Evolutionary conservation across 2,329 filamentous ascomycete species (phyloP), one percentile per base, ranked within the genome.

Genomic region (Fusarium setosum): DNA sequence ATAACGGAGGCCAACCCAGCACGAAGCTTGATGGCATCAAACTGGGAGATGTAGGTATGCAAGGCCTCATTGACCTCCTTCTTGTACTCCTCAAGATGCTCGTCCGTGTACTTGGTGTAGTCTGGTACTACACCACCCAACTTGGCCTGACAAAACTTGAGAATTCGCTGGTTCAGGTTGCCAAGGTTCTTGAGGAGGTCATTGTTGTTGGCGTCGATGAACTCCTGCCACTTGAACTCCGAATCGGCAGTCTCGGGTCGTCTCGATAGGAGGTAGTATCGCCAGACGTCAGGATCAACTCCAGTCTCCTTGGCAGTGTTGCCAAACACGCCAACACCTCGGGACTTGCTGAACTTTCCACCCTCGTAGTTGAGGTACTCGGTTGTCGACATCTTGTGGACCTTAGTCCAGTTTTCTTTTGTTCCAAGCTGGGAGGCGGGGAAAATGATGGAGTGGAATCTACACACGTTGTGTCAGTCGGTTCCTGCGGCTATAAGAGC

Each of bases 291-390:
- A 0, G 93, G 84, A 15, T 91, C 87, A 17, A 97, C 86, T 18
- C 93, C 94, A 9, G 93, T 97, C 55, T 96, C 90, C 79, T 92
- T 91, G 44, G 93, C 94, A 72, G 92, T 93, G 80, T 92, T 94
- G 49, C 94, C 94, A 73, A 97, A 97, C 1, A 97, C 94, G 72
- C 94, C 94, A 34, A 97, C 87, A 29, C 92, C 92, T 71, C 93
- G 87, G 49, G 92, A 96, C 80, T 97, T 97, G 75, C 91, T 94
- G 81, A 97, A 97, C 77, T 97, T 97, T 68, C 92, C 92, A 61
- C 88, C 88, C 77, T 96, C 92, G 73, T 96, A 96, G 81, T 95
- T 94, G 67, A 96, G 84, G 72, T 96, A 82, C 75, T 97, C 94
- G 1, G 94, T 96, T 1, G 94, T 94, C 9, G 92, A 96, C 49